These are phyloP conservation scores for Coniochaeta sp. DNA, from an alignment of 2,329 filamentous ascomycete genomes.

Conservation along the genomic window DNA sequence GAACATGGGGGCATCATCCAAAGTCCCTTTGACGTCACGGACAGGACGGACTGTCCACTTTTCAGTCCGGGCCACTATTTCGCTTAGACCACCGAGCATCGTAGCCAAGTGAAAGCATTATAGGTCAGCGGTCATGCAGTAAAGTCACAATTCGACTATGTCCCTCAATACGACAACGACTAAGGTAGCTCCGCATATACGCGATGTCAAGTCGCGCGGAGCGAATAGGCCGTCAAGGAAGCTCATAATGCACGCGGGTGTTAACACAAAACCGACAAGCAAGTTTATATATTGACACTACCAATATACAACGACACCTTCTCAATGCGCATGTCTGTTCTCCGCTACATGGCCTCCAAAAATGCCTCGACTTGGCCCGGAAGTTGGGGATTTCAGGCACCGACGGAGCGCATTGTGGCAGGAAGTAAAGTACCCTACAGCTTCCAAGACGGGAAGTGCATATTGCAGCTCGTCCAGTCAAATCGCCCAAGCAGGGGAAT, in stretches of 20 bases:
- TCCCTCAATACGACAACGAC: not conserved
- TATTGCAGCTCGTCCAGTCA: not conserved
- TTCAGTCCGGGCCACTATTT: no score
- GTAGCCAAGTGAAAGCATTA: no score
- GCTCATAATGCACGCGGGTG: not conserved
- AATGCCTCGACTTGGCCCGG: not conserved
- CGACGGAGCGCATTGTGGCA: not conserved
- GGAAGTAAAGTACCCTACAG: not conserved
- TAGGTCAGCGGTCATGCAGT: no score
- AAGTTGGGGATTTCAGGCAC: not conserved
- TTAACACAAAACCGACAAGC: not conserved
- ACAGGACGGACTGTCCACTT: no score
- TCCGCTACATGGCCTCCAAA: not conserved
- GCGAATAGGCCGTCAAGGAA: not conserved
- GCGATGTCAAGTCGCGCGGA: not conserved
- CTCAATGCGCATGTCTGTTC: not conserved
- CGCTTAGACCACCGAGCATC: no score
- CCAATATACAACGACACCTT: not conserved
- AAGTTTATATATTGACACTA: not conserved
- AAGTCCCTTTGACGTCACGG: no score
- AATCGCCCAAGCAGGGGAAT: not conserved
- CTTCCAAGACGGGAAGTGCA: not conserved
- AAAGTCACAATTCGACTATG: not conserved
- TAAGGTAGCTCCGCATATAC: not conserved
- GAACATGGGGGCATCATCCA: no score